phyloP scores from a whole-genome alignment of 2,329 filamentous ascomycete genomes.

The Paraconiothyrium sp. region DNA sequence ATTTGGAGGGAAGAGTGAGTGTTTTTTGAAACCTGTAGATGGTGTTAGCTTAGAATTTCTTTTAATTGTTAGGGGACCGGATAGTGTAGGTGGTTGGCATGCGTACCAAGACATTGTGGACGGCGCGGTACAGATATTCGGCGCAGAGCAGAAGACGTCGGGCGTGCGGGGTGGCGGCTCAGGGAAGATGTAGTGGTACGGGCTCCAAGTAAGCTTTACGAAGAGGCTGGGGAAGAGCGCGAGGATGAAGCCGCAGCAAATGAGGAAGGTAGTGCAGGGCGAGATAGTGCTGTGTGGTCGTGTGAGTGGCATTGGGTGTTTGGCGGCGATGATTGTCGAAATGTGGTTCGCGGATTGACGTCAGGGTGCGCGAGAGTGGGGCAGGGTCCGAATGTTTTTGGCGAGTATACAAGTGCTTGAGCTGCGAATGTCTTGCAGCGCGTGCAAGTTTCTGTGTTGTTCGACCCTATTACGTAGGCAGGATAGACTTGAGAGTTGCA shows the following conservation, averaged over 20 bases:
- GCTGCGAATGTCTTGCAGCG: no score
- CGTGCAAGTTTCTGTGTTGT: no score
- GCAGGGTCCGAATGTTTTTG: slow-evolving; percentile 1
- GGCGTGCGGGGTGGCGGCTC: slow-evolving; percentile 25
- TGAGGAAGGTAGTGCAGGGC: slow-evolving; percentile 54
- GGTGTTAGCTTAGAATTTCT: not conserved
- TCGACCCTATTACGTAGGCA: no score
- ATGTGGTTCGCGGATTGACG: slow-evolving; percentile 24
- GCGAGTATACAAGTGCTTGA: not conserved
- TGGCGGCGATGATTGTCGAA: slow-evolving; percentile 11
- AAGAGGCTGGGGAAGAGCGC: slow-evolving; percentile 61
- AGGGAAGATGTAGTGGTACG: slow-evolving; percentile 44
- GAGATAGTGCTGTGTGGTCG: slow-evolving; percentile 41
- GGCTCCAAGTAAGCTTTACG: slow-evolving; percentile 51
- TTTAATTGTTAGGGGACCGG: not conserved
- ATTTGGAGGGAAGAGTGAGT: slow-evolving; percentile 78
- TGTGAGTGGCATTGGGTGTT: slow-evolving; percentile 26
- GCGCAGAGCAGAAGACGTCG: slow-evolving; percentile 35
- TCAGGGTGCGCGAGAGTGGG: slow-evolving; percentile 22
- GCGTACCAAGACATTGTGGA: slow-evolving; percentile 44
- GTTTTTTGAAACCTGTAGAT: slow-evolving; percentile 74
- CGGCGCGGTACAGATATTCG: slow-evolving; percentile 37
- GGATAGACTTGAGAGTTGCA: not conserved
- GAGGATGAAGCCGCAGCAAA: slow-evolving; percentile 59
- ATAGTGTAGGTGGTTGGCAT: slow-evolving; percentile 6